These are phyloP conservation scores for Fusarium anthophilum DNA, from an alignment of 2,329 filamentous ascomycete genomes.

Conservation along the genomic window DNA sequence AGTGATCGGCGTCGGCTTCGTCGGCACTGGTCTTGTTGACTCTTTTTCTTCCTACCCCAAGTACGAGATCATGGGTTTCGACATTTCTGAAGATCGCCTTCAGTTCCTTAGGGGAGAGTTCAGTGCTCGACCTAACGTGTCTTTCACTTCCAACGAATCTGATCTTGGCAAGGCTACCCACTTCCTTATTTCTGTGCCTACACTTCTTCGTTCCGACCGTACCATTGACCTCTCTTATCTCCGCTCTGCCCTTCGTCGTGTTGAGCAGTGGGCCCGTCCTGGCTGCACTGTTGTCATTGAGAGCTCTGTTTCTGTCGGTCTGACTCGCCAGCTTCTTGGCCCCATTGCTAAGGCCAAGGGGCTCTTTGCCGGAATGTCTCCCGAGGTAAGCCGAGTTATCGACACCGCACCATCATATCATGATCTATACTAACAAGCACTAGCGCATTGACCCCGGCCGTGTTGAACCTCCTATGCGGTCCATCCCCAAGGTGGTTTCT, in stretches of 20 bases:
- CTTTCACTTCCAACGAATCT: constrained; percentile 49
- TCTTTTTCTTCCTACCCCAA: constrained; percentile 48
- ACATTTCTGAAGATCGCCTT: constrained; percentile 54
- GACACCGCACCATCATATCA: fast-evolving
- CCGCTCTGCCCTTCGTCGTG: constrained; percentile 52
- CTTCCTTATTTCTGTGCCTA: constrained; percentile 63
- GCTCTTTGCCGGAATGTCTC: constrained; percentile 60
- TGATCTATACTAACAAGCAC: neutral
- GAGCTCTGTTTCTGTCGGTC: constrained; percentile 63
- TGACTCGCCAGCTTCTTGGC: constrained; percentile 60
- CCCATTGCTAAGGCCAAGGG: constrained; percentile 53
- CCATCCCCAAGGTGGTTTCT: constrained; percentile 63
- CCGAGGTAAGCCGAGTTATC: constrained; percentile 42
- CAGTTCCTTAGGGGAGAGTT: constrained; percentile 45
- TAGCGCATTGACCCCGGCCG: constrained; percentile 63
- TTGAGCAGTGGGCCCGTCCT: constrained; percentile 51
- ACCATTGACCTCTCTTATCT: constrained; percentile 59
- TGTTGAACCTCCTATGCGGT: constrained; percentile 48
- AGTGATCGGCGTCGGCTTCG: constrained; percentile 62
- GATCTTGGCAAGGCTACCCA: constrained; percentile 56
- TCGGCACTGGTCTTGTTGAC: constrained; percentile 58
- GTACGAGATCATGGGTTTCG: constrained; percentile 56
- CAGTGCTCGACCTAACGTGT: constrained; percentile 11
- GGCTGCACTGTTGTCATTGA: constrained; percentile 61
- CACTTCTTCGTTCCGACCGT: constrained; percentile 56